Conservation (phyloP, 1,284 basidiomycete species). For the Meira miltonrushii region DNA sequence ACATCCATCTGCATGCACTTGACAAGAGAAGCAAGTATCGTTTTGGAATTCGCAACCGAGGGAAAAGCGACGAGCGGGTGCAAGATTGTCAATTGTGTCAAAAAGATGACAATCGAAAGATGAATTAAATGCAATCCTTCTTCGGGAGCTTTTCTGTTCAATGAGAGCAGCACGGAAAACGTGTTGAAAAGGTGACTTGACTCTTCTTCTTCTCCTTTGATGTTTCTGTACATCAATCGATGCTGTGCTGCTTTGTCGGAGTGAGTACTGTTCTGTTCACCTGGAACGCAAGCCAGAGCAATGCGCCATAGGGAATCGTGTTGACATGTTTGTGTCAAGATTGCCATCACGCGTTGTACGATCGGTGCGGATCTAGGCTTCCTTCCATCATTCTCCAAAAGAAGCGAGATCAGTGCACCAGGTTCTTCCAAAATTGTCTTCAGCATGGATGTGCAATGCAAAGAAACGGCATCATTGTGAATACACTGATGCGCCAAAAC, state of each 20-base stretch:
- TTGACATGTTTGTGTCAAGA: conserved; percentile 10
- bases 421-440: conserved; percentile 8
- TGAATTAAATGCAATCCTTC: conserved; percentile 8
- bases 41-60: conserved; percentile 2
- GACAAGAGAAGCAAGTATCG: conserved; percentile 11
- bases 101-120: conserved; percentile 1
- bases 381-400: not conserved
- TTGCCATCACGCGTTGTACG: conserved; percentile 1
- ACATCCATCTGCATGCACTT: conserved; percentile 10
- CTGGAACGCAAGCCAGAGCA: conserved; percentile 7
- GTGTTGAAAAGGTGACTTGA: not conserved
- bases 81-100: conserved; percentile 10
- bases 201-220: not conserved
- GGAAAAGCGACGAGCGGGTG: conserved; percentile 8
- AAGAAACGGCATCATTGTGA: not conserved
- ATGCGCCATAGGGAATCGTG: conserved; percentile 7
- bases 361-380: not conserved
- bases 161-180: too few species aligned
- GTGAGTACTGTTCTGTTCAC: conserved; percentile 3
- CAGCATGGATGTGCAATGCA: not conserved
- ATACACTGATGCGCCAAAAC: not conserved
- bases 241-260: conserved; percentile 6
- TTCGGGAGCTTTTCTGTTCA: not conserved
- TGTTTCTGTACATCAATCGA: conserved; percentile 1
- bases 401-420: conserved; percentile 8